These are phyloP conservation scores for Zygosaccharomyces sapae DNA, from an alignment of 1,139 yeast genomes.

Conservation along the genomic window DNA sequence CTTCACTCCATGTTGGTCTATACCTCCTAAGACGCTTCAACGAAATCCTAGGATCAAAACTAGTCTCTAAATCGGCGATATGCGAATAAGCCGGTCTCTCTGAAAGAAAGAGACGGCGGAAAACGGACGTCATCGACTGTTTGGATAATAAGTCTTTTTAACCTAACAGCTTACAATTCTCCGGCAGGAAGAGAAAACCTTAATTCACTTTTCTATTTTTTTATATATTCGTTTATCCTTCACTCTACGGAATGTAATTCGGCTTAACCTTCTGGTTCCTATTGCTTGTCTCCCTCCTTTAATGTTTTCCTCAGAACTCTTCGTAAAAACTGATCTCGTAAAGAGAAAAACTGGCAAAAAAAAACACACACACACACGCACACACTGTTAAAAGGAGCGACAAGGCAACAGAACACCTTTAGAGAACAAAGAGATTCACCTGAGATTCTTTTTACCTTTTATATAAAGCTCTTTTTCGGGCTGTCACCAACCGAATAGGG, in stretches of 20 bases:
- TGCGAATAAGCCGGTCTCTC: conserved; percentile 57
- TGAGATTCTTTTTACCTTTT: not conserved
- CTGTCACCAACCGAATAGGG: not conserved
- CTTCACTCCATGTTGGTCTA: conserved; percentile 46
- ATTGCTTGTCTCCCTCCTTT: conserved; percentile 1
- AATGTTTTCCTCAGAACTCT: not conserved
- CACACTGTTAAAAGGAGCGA: not conserved
- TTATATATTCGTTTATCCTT: not conserved
- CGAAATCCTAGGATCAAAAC: conserved; percentile 52
- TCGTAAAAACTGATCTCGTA: conserved; percentile 1
- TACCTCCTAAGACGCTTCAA: conserved; percentile 49
- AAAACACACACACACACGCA: not conserved
- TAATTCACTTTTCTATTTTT: not conserved
- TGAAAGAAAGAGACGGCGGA: conserved; percentile 45
- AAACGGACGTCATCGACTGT: conserved; percentile 1
- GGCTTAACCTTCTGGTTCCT: not conserved
- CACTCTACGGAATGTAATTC: not conserved
- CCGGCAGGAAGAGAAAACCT: not conserved
- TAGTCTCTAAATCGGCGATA: conserved; percentile 55
- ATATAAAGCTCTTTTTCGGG: not conserved
- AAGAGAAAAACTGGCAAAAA: not conserved
- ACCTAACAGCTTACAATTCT: not conserved
- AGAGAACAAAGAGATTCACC: not conserved
- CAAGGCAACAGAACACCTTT: not conserved
- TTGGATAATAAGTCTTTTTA: not conserved